Evolutionary conservation across 2,329 filamentous ascomycete genomes (phyloP).

Genomic region (Apiospora marii): DNA sequence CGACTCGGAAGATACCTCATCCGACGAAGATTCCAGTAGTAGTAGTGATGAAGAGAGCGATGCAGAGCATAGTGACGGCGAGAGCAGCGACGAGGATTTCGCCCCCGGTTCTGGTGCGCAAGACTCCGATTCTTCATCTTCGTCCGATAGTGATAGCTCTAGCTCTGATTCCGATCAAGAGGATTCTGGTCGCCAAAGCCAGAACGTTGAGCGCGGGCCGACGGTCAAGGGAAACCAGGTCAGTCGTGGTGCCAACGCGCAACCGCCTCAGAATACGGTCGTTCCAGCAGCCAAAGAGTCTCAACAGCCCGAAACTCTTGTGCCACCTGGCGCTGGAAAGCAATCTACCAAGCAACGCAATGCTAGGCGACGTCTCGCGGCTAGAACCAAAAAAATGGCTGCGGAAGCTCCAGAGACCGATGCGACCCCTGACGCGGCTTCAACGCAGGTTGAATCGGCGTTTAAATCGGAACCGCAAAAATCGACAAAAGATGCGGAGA

Average conservation of each 20-base stretch:
- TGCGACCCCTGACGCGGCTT: not conserved
- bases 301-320: conserved; percentile 28
- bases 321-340: conserved; percentile 47
- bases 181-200: not conserved
- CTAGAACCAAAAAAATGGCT: conserved; percentile 40
- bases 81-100: conserved; percentile 32
- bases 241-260: not conserved
- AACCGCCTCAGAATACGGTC: not conserved
- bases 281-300: not conserved
- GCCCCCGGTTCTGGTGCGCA: conserved; percentile 23
- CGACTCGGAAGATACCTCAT: conserved; percentile 33
- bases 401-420: conserved; percentile 28
- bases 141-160: conserved; percentile 29
- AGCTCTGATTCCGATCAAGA: conserved; percentile 11
- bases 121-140: conserved; percentile 25
- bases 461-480: not conserved
- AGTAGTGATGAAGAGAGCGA: conserved; percentile 24
- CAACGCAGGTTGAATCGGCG: conserved; percentile 5
- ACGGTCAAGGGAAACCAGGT: not conserved
- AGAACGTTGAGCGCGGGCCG: not conserved
- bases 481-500: conserved; percentile 34
- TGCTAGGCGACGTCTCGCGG: conserved; percentile 53
- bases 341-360: conserved; percentile 60
- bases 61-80: not conserved
- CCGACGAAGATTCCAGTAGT: conserved; percentile 25